phyloP scores from a whole-genome alignment of 768 basidiomycete genomes.

The Tephrocybe sp. region DNA sequence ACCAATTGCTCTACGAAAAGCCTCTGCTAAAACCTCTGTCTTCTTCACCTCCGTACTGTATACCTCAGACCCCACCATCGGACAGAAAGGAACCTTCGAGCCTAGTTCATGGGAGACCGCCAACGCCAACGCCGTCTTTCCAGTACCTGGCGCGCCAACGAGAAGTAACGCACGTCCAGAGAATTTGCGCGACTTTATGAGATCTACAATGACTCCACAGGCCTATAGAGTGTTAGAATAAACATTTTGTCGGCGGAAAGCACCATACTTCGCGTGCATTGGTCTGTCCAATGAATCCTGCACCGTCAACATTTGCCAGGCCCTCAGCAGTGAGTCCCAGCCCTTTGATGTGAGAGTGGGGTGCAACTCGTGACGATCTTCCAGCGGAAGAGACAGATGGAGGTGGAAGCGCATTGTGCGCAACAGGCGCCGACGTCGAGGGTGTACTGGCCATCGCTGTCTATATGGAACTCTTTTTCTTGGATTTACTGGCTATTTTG shows the following conservation, averaged over 20 bases:
- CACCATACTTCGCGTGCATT: slow-evolving; percentile 82
- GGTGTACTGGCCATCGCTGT: slow-evolving; percentile 29
- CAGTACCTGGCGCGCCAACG: slow-evolving; percentile 95
- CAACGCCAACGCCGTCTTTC: slow-evolving; percentile 96
- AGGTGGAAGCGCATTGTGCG: slow-evolving; percentile 73
- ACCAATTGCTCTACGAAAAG: slow-evolving; percentile 96
- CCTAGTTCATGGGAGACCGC: slow-evolving; percentile 95
- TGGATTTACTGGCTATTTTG: neutral
- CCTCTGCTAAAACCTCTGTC: slow-evolving; percentile 95
- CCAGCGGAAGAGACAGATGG: slow-evolving; percentile 61
- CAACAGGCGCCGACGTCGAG: slow-evolving; percentile 54
- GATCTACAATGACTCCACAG: slow-evolving; percentile 87
- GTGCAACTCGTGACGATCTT: slow-evolving; percentile 78
- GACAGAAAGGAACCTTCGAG: slow-evolving; percentile 94
- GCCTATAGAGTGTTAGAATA: slow-evolving; percentile 50
- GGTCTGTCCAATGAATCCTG: slow-evolving; percentile 90
- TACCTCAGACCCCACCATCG: slow-evolving; percentile 98
- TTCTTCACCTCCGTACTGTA: slow-evolving; percentile 98
- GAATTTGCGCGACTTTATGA: slow-evolving; percentile 90
- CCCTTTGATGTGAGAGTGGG: slow-evolving; percentile 97
- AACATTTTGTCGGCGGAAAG: neutral
- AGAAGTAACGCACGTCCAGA: slow-evolving; percentile 90
- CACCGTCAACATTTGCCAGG: slow-evolving; percentile 63
- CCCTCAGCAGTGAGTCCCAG: slow-evolving; percentile 89
- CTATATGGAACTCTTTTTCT: neutral